These are phyloP conservation scores for Penicillium verhagenii DNA, from an alignment of 495 filamentous ascomycete species.

Conservation along the genomic window DNA sequence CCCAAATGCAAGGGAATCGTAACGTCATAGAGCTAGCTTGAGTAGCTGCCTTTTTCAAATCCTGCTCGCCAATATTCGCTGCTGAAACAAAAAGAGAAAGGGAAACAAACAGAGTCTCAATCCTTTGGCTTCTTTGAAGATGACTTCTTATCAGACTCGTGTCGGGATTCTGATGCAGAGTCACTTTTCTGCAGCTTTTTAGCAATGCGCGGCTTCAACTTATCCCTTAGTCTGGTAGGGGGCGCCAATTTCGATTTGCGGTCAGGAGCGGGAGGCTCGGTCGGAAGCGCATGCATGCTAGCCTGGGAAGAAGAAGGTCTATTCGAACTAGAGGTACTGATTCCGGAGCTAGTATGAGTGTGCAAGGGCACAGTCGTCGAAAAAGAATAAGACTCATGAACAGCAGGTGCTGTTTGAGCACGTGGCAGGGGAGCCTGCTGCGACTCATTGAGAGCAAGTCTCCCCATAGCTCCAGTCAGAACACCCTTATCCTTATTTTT, in stretches of 20 bases:
- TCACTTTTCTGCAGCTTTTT: slow-evolving; percentile 19
- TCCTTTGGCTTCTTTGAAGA: slow-evolving; percentile 1
- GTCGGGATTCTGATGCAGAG: background rate
- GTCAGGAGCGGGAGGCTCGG: slow-evolving; percentile 7
- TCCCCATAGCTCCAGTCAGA: slow-evolving; percentile 6
- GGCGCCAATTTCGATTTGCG: slow-evolving; percentile 15
- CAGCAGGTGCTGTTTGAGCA: slow-evolving; percentile 2
- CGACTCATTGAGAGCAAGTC: slow-evolving; percentile 14
- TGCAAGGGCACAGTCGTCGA: slow-evolving; percentile 4
- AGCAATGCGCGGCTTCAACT: slow-evolving; percentile 17
- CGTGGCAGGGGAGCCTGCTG: background rate
- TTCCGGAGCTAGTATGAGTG: slow-evolving; percentile 18
- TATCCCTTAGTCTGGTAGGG: slow-evolving; percentile 21
- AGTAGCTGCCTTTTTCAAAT: background rate
- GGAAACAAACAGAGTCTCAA: background rate
- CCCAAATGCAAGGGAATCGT: background rate
- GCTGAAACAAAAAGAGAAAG: background rate
- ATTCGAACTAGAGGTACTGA: slow-evolving; percentile 23
- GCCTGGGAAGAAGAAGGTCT: slow-evolving; percentile 17
- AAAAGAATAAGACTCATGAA: slow-evolving; percentile 4
- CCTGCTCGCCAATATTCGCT: background rate
- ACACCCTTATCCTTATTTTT: background rate
- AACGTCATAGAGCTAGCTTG: background rate
- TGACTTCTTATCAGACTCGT: background rate
- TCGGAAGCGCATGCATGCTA: slow-evolving; percentile 8